Conservation (phyloP, 768 basidiomycete genomes). For the Panellus pusillus region DNA sequence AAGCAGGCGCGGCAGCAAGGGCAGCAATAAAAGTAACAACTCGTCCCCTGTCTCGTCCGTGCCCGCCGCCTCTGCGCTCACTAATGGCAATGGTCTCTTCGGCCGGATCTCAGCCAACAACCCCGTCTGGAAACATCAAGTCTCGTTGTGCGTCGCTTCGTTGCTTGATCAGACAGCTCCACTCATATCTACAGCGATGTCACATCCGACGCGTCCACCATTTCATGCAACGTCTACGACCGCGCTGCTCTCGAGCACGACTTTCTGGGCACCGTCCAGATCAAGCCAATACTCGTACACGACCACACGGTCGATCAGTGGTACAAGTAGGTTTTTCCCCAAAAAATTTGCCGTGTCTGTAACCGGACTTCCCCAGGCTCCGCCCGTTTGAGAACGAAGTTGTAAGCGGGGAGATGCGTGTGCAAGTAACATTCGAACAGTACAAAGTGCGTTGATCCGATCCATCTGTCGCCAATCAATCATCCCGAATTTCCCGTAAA, state of each 20-base stretch:
- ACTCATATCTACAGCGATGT: conserved; percentile 69
- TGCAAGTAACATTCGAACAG: conserved; percentile 93
- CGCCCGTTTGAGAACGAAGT: conserved; percentile 74
- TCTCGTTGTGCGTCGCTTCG: conserved; percentile 81
- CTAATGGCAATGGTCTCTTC: conserved; percentile 50
- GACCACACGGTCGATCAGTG: conserved; percentile 96
- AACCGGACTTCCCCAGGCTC: conserved; percentile 47
- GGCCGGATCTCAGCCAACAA: conserved; percentile 74
- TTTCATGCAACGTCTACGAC: conserved; percentile 93
- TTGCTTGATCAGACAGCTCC: conserved; percentile 22
- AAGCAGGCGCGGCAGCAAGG: conserved; percentile 37
- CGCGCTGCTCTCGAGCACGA: conserved; percentile 76
- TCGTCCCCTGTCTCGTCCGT: conserved; percentile 34
- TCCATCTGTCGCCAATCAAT: conserved; percentile 20
- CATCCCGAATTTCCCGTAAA: conserved; percentile 20
- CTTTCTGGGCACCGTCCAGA: conserved; percentile 89
- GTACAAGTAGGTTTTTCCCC: conserved; percentile 73
- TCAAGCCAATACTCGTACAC: conserved; percentile 88
- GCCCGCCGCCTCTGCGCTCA: conserved; percentile 28
- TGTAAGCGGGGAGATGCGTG: conserved; percentile 90
- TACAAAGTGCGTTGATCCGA: conserved; percentile 63
- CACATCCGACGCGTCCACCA: conserved; percentile 78
- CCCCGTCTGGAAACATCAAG: conserved; percentile 99
- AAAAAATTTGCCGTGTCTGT: conserved; percentile 15
- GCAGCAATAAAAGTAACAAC: conserved; percentile 43